A percentile compares a stretch with the other conserved stretches of the same genome.
These are phyloP conservation scores for Chytridium lagenaria DNA, from an alignment of 371 early-diverging fungal genomes.

Conservation along the genomic window DNA sequence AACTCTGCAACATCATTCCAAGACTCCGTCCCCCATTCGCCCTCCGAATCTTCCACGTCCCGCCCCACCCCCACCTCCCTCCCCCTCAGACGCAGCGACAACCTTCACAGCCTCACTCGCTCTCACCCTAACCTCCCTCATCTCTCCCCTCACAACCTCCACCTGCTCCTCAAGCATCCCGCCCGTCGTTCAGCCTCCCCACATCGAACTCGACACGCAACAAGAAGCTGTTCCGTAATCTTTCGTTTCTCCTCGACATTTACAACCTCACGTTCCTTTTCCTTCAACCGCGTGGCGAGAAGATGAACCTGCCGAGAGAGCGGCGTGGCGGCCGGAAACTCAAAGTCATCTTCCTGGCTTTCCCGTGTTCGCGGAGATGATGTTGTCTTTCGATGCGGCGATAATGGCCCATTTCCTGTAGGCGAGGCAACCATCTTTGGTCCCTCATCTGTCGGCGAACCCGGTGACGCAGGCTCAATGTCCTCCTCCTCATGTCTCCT, in stretches of 20 bases:
- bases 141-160: background rate
- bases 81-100: background rate
- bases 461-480: too few species aligned
- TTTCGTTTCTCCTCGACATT: slow-evolving; percentile 17
- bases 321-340: background rate
- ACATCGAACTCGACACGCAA: background rate
- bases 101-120: background rate
- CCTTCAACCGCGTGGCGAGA: background rate
- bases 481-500: too few species aligned
- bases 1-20: slow-evolving; percentile 10
- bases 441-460: too few species aligned
- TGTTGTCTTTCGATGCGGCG: too few species aligned
- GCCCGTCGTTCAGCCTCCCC: slow-evolving; percentile 1
- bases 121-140: too few species aligned
- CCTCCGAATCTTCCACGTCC: slow-evolving; percentile 11
- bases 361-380: too few species aligned
- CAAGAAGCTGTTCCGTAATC: slow-evolving; percentile 14
- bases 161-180: background rate
- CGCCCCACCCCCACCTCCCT: background rate
- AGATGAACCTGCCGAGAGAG: background rate
- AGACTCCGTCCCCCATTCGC: background rate
- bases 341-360: too few species aligned
- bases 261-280: background rate
- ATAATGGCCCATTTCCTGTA: too few species aligned
- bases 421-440: too few species aligned